These are phyloP conservation scores for Phlyctochytrium bullatum DNA, from an alignment of 192 early-diverging fungal species.

Conservation along the genomic window DNA sequence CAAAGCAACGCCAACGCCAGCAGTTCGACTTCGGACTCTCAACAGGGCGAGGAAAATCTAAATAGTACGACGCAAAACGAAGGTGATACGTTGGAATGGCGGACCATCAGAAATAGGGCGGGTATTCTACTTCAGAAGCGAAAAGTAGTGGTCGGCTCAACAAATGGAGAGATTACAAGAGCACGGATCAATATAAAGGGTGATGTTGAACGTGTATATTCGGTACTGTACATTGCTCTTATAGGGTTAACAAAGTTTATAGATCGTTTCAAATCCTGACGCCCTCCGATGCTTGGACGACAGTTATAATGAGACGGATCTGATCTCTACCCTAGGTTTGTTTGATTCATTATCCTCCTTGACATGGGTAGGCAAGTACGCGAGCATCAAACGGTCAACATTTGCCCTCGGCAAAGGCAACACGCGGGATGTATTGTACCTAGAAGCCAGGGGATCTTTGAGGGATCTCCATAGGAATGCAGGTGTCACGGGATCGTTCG, in stretches of 20 bases:
- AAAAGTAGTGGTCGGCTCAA: constrained; percentile 19
- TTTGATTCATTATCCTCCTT: too few species aligned
- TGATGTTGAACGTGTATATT: constrained; percentile 45
- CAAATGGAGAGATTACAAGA: constrained; percentile 33
- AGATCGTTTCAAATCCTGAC: constrained; percentile 53
- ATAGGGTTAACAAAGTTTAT: neutral
- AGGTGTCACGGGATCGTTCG: neutral
- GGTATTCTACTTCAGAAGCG: constrained; percentile 43
- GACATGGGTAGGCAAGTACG: neutral
- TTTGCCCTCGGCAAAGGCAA: neutral
- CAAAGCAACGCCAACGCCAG: too few species aligned
- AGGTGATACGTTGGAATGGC: constrained; percentile 32
- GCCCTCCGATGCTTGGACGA: constrained; percentile 45
- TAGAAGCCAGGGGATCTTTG: neutral
- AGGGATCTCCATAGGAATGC: neutral
- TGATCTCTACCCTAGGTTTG: constrained; percentile 28
- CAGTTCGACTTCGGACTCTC: too few species aligned
- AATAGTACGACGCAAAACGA: neutral
- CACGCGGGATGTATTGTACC: neutral
- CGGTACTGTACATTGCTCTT: constrained; percentile 15
- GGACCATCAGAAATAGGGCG: constrained; percentile 31
- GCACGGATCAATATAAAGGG: constrained; percentile 33
- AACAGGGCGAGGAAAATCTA: too few species aligned
- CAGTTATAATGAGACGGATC: constrained; percentile 21
- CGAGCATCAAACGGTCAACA: neutral